Evolutionary conservation across 2,329 filamentous ascomycete species (phyloP), one percentile per base, ranked within the genome.

Genomic region (Neonectria sp.): DNA sequence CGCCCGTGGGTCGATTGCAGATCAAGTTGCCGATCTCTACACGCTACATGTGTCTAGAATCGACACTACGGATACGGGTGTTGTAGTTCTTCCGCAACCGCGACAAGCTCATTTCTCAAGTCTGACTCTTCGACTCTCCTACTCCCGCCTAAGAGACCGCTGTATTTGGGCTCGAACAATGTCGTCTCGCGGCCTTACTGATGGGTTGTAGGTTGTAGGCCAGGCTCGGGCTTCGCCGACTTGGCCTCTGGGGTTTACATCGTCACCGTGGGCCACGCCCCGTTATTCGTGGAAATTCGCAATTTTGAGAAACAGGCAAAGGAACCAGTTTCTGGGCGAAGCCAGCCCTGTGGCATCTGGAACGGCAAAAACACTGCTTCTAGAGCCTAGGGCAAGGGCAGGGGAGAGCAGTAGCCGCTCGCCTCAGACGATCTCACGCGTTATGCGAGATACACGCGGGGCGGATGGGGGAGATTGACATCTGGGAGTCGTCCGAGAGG

Each of bases 391-490:
- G 46, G 51, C 31, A 51, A 37, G 52, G 53, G 48, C 53, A 66
- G 52, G 57, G 59, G 29, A 35, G 35, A 31, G 27, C 33, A 29
- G 15, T 15, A 35, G 46, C 15, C 46, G 37, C 35, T 49, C 11
- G 27, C 48, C 48, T 66, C 53, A 33, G 53, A 55, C 58, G 63
- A 66, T 61, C 63, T 61, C 33, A 51, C 40, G 58, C 21, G 49
- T 45, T 40, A 64, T 67, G 65, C 60, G 56, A 64, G 65, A 67
- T 64, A 52, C 45, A 67, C 49, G 55, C 60, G 60, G 58, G 63
- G 62, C 56, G 52, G 53, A 61, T 46, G 21, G 31, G 57, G 57
- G 24, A 15, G 13, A 45, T 37, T 29, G 25, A 17, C 29, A 46
- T 48, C 24, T 21, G 58, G 37, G 53, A 60, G 55, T 45, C 55